Conservation (phyloP, 305 asterid genomes). For the Solanum hybrid region DNA sequence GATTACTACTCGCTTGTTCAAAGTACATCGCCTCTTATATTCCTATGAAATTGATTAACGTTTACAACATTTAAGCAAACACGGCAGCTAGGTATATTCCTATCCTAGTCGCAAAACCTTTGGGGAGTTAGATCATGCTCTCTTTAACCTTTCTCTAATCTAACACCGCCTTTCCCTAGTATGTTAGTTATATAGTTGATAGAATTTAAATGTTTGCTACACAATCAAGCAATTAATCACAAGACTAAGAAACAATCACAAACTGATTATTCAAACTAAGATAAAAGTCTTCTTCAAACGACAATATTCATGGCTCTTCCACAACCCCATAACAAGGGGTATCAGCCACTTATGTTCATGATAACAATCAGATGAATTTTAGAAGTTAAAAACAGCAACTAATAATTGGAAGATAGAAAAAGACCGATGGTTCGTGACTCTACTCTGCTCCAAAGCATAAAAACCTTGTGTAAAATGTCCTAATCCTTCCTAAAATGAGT, state of each 20-base stretch:
- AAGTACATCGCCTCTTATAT: neutral
- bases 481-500: neutral
- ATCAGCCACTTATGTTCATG: neutral
- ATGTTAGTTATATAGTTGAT: neutral
- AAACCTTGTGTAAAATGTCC: neutral
- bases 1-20: neutral
- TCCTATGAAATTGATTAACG: neutral
- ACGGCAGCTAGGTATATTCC: neutral
- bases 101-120: neutral
- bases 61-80: neutral
- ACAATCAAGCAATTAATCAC: neutral
- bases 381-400: neutral
- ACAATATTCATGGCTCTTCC: neutral
- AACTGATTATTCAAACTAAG: neutral
- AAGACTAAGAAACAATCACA: neutral
- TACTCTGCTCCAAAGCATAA: neutral
- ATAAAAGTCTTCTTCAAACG: neutral
- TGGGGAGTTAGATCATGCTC: neutral
- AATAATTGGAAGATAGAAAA: neutral
- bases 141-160: neutral
- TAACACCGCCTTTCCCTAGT: neutral
- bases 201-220: neutral
- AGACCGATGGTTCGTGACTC: neutral
- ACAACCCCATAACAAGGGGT: neutral
- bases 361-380: neutral